Evolutionary conservation across 345 rosid genomes (phyloP), one percentile per base, ranked within the genome.

Genomic region (Bretschneidera sinensis): DNA sequence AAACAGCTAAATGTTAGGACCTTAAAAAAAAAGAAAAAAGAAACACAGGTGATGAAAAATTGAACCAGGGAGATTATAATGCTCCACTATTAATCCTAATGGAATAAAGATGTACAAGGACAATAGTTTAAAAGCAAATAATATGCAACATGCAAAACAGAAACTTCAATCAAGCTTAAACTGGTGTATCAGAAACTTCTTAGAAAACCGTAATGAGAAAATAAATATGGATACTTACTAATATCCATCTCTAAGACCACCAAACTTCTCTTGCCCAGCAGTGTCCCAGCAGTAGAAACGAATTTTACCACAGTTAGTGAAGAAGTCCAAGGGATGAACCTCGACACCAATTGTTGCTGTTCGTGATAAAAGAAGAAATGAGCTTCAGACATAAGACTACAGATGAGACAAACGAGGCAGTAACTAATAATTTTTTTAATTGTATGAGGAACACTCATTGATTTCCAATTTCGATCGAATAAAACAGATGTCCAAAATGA

Each of bases 211-310:
- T 14, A 1, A 39, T 39, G 9, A 39, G 21, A 48, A 18, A 48
- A 18, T 0, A 9, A 48, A 48, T 48, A 18, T 39, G 45, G 16
- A 4, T 11, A 66, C 92, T 73, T 59, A 86, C 94, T 84, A 86
- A 57, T 86, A 86, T 45, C 94, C 95, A 82, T 87, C 95, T 69
- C 90, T 68, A 33, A 87, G 86, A 18, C 90, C 90, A 57, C 95
- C 95, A 43, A 87, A 87, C 67, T 82, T 84, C 79, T 84, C 95
- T 45, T 87, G 95, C 0, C 95, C 88, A 15, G 95, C 90, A 25
- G 95, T 87, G 24, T 87, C 95, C 95, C 90, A 87, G 78, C 90
- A 84, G 66, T 87, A 82, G 71, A 87, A 87, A 2, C 95, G 76
- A 54, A 87, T 68, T 62, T 84, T 82, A 10, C 95, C 95, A 18